Base-by-base conservation (phyloP, 2,329 filamentous ascomycete species). In the Pseudocercospora vitis region DNA sequence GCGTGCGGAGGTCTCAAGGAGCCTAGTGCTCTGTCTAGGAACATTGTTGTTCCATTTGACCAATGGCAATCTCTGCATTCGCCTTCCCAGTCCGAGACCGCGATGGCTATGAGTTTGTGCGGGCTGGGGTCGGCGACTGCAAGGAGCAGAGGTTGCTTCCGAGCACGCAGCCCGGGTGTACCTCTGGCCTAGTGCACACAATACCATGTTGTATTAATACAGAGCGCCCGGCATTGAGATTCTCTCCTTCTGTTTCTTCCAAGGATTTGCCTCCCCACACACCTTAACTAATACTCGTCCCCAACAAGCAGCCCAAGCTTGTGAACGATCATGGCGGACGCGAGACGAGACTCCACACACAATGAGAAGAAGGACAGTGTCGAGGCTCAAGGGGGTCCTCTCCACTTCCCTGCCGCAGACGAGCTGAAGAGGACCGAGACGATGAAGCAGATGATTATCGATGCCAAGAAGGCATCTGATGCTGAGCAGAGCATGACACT, bases 401-500 rank as follows among this genome's bases (percentile, higher is more conserved):
- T 58, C 5, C 55, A 56, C 37, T 58, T 60, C 40, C 46, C 66
- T 3, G 57, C 57, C 3, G 68, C 68, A 53, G 67, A 71, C 47
- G 59, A 68, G 21, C 53, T 68, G 48, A 65, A 68, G 32, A 57
- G 53, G 18, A 66, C 59, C 56, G 58, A 63, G 14, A 55, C 55
- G 11, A 65, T 58, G 56, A 56, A 62, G 31, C 56, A 66, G 44
- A 69, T 62, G 3, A 69, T 73, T 57, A 63, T 69, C 53, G 72
- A 75, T 60, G 76, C 76, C 31, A 71, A 71, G 50, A 66, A 67
- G 16, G 76, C 76, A 11, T 75, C 75, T 3, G 74, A 77, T 39
- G 76, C 75, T 53, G 76, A 79, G 60, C 75, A 76, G 55, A 73
- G 68, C 46, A 78, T 79, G 76, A 76, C 73, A 9, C 75, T 95